Base-by-base conservation (phyloP, 345 rosid genomes). In the Eucalyptus caleyi region DNA sequence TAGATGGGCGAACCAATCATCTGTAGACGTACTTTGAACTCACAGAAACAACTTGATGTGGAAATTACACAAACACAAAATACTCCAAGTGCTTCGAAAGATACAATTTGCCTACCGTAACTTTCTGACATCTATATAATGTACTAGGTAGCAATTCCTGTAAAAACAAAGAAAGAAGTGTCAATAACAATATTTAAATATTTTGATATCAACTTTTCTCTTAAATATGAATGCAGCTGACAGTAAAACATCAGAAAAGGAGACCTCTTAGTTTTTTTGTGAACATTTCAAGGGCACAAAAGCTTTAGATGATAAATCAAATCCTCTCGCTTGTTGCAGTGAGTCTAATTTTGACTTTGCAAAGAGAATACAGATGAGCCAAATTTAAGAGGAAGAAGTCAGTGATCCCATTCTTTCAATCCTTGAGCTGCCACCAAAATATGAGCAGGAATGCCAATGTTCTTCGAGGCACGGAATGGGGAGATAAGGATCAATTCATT, bases 141-240 rank as follows among this genome's bases (percentile, higher is more conserved):
- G 88, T 90, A 90, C 94, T 94, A 95, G 86, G 95, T 90, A 16
- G 94, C 95, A 87, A 93, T 92, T 91, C 95, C 96, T 94, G 94
- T 83, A 91, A 89, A 85, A 60, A 69, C 7, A 40, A 89, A 21
- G 45, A 23, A 82, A 5, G 34, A 90, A 54, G 44, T 77, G 47
- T 77, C 47, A 77, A 40, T 77, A 40, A 40, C 47, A 40, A 77
- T 77, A n/a, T 65, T 65, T 65, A 15, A 65, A 65, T n/a, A 85
- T 40, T 45, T 88, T 60, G 30, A 67, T 81, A 11, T 40, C 47
- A 40, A 40, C 47, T 40, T 77, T 21, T 77, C 85, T 77, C 12
- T 40, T 40, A 40, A 42, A 77, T 40, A 77, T 77, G 47, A 77
- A 77, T 40, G 85, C 47, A 32, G 77, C 77, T 65, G 40, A 65